These are phyloP conservation scores for Candida maesae DNA, from an alignment of 805 yeast species.

Conservation along the genomic window DNA sequence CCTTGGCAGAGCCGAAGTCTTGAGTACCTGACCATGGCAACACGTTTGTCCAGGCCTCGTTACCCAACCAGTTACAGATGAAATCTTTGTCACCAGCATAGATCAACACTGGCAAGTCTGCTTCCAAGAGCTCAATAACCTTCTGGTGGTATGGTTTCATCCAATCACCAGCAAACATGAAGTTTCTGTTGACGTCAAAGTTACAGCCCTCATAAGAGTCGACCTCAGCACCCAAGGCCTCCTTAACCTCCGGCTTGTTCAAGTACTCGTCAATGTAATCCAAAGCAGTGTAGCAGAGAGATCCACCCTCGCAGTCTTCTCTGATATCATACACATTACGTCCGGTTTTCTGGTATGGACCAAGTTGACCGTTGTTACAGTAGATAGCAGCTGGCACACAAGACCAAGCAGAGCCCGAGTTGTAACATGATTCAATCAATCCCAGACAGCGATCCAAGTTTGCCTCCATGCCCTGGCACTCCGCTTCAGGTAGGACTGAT, in stretches of 20 bases:
- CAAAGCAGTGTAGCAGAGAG: conserved; percentile 76
- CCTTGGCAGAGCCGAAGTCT: conserved; percentile 45
- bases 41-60: conserved; percentile 77
- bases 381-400: conserved; percentile 91
- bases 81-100: conserved; percentile 97
- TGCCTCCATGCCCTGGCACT: conserved; percentile 67
- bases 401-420: conserved; percentile 66
- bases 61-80: conserved; percentile 96
- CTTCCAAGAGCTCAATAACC: conserved; percentile 67
- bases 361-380: conserved; percentile 82
- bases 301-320: conserved; percentile 65
- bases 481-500: conserved; percentile 70
- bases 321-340: conserved; percentile 90
- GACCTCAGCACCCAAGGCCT: conserved; percentile 88
- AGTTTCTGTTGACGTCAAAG: conserved; percentile 73
- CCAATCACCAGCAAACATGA: conserved; percentile 86
- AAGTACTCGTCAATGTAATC: conserved; percentile 73
- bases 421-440: conserved; percentile 76
- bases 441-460: conserved; percentile 74
- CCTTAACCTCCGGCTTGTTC: conserved; percentile 71
- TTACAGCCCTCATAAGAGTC: conserved; percentile 73
- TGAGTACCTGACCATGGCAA: conserved; percentile 63
- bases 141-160: conserved; percentile 82
- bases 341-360: conserved; percentile 81
- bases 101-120: conserved; percentile 74